A percentile compares a stretch with the other conserved stretches of the same genome.
These are phyloP conservation scores for Nakazawaea peltata DNA, from an alignment of 805 yeast genomes.

Conservation along the genomic window DNA sequence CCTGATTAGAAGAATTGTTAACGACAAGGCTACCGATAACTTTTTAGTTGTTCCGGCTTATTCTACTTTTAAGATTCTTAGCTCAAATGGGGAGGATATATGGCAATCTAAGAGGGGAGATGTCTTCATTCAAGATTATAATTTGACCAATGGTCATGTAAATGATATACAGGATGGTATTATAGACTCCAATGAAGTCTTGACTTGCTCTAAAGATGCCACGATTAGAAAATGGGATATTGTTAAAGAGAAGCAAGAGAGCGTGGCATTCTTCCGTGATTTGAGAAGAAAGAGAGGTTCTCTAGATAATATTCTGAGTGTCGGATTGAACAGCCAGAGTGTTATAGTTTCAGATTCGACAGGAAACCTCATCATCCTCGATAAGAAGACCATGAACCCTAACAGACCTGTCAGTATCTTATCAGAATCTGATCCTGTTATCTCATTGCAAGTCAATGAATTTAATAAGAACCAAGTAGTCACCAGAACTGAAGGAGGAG, in stretches of 20 bases:
- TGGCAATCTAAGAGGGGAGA: slow-evolving; percentile 16
- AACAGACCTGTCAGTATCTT: too few species aligned
- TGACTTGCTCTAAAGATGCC: slow-evolving; percentile 18
- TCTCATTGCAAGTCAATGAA: slow-evolving; percentile 1
- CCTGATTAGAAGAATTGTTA: slow-evolving; percentile 4
- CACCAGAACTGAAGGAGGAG: slow-evolving; percentile 7
- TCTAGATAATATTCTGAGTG: not conserved
- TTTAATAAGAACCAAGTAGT: slow-evolving; percentile 7
- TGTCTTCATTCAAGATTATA: slow-evolving; percentile 17
- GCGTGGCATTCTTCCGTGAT: slow-evolving; percentile 12
- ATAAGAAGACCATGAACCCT: slow-evolving; percentile 2
- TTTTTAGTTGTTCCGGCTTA: slow-evolving; percentile 11
- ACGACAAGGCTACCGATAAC: slow-evolving; percentile 1
- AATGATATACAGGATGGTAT: slow-evolving; percentile 16
- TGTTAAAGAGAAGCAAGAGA: slow-evolving; percentile 12
- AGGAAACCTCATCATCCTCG: slow-evolving; percentile 5
- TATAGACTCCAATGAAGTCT: slow-evolving; percentile 3
- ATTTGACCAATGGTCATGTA: slow-evolving; percentile 19
- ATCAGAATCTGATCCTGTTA: not conserved
- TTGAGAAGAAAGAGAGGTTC: slow-evolving; percentile 4
- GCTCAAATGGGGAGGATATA: slow-evolving; percentile 11
- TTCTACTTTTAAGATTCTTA: slow-evolving; percentile 13
- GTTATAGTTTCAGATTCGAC: slow-evolving; percentile 10
- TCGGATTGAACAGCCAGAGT: not conserved
- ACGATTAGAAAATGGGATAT: slow-evolving; percentile 21